Percentiles rank a stretch among this genome's conserved stretches.
Conservation (phyloP, 2,329 filamentous ascomycete species). For the Emergomyces pasteurianus region DNA sequence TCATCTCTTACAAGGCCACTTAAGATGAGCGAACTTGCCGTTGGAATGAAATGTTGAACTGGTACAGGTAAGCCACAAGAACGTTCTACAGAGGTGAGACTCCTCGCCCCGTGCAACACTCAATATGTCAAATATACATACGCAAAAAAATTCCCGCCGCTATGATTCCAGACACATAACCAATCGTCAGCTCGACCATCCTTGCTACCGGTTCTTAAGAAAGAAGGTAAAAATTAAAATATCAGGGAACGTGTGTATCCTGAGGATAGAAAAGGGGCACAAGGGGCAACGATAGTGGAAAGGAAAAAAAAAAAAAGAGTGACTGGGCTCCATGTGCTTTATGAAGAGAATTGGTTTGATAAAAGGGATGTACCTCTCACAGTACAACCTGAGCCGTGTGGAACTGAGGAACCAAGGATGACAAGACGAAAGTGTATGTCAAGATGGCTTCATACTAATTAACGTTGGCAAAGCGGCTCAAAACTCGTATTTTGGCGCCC, state of each 20-base stretch:
- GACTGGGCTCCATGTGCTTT: neutral
- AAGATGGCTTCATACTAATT: neutral
- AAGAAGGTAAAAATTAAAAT: neutral
- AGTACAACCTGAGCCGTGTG: neutral
- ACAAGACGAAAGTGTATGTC: neutral
- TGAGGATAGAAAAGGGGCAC: neutral
- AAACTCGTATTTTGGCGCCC: neutral
- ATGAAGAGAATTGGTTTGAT: neutral
- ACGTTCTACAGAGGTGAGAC: neutral
- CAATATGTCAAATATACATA: conserved; percentile 8
- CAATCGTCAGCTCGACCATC: conserved; percentile 20
- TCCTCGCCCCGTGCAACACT: neutral
- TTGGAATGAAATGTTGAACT: conserved; percentile 30
- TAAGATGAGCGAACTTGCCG: conserved; percentile 25
- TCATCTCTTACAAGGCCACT: conserved; percentile 25
- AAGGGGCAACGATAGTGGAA: neutral
- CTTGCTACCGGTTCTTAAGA: neutral
- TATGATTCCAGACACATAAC: conserved; percentile 31
- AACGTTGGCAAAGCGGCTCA: neutral
- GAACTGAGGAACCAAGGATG: neutral
- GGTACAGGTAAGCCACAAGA: conserved; percentile 1
- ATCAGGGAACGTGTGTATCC: neutral
- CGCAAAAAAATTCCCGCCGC: conserved; percentile 26
- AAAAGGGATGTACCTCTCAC: neutral
- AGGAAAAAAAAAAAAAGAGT: neutral